A percentile compares a stretch with the other conserved stretches of the same genome.
These are phyloP conservation scores for Macrocybe sp. DNA, from an alignment of 1,284 basidiomycete species.

Conservation along the genomic window DNA sequence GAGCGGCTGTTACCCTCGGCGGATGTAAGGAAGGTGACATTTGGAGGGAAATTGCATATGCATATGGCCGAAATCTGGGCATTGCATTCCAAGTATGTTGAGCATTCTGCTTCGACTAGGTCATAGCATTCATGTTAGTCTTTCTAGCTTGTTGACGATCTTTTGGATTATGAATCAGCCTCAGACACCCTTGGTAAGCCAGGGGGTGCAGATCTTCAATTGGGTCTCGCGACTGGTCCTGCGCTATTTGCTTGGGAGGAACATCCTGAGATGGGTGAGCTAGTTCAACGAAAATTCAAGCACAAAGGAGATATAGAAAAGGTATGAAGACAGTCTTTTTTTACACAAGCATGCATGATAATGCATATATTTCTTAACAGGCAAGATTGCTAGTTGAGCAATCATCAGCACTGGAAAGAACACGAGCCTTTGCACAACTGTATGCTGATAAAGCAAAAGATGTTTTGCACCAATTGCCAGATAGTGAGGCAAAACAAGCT, in stretches of 20 bases:
- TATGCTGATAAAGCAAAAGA: slow-evolving; percentile 80
- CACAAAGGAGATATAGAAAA: slow-evolving; percentile 86
- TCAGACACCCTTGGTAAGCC: slow-evolving; percentile 33
- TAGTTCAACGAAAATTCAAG: slow-evolving; percentile 86
- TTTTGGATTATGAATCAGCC: slow-evolving; percentile 85
- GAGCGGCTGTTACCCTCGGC: slow-evolving; percentile 87
- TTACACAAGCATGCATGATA: background rate
- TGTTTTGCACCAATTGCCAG: slow-evolving; percentile 68
- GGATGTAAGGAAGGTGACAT: slow-evolving; percentile 79
- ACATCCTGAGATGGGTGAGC: slow-evolving; percentile 78
- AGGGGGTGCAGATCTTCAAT: slow-evolving; percentile 58
- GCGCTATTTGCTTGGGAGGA: slow-evolving; percentile 96
- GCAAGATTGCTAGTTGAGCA: slow-evolving; percentile 75
- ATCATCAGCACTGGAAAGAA: slow-evolving; percentile 81
- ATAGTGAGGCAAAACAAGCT: slow-evolving; percentile 77
- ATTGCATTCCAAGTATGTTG: slow-evolving; percentile 88
- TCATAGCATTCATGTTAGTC: slow-evolving; percentile 1
- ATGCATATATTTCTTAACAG: slow-evolving; percentile 30
- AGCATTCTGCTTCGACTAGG: background rate
- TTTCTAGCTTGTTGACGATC: slow-evolving; percentile 87
- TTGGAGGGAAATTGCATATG: slow-evolving; percentile 93
- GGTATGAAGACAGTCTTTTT: slow-evolving; percentile 36
- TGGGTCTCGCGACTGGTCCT: slow-evolving; percentile 93
- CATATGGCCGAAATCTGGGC: slow-evolving; percentile 49
- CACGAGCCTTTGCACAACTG: slow-evolving; percentile 69